Evolutionary conservation across 108 stramenopile species (phyloP).

Genomic region (Pseudonitzschia multistriata): DNA sequence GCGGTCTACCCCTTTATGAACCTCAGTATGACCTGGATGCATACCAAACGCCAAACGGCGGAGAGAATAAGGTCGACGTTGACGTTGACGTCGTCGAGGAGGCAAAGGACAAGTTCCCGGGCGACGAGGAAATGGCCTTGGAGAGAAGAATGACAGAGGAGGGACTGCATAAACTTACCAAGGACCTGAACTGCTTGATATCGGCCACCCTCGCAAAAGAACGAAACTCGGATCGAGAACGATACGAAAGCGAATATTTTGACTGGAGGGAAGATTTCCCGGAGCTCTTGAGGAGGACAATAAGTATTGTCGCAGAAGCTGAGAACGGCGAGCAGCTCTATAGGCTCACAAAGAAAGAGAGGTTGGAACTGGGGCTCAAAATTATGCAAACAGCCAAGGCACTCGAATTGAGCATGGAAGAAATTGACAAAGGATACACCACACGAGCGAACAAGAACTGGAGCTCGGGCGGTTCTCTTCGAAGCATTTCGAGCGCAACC

Average conservation of each 20-base stretch:
- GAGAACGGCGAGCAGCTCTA: neutral
- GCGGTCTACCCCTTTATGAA: constrained; percentile 62
- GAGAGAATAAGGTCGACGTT: constrained; percentile 8
- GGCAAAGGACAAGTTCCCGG: neutral
- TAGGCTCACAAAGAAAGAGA: constrained; percentile 35
- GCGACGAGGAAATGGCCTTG: neutral
- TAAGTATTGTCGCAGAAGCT: neutral
- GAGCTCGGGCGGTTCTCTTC: constrained; percentile 55
- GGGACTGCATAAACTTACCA: neutral
- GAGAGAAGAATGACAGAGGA: neutral
- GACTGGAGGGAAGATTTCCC: constrained; percentile 44
- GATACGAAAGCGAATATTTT: constrained; percentile 50
- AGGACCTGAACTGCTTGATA: constrained; percentile 15
- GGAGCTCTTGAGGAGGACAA: constrained; percentile 26
- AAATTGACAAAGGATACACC: constrained; percentile 58
- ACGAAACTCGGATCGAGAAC: constrained; percentile 22
- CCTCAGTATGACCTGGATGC: constrained; percentile 6
- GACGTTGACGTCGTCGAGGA: constrained; percentile 9
- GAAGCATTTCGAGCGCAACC: constrained; percentile 59
- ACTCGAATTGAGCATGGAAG: constrained; percentile 49
- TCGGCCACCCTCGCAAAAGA: constrained; percentile 24
- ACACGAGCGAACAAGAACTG: constrained; percentile 55
- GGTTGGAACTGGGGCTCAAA: constrained; percentile 51
- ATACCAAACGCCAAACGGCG: neutral
- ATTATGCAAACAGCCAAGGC: constrained; percentile 51